These are phyloP conservation scores for Graphiopsis chlorocephala DNA, from an alignment of 2,329 filamentous ascomycete genomes.

Conservation along the genomic window DNA sequence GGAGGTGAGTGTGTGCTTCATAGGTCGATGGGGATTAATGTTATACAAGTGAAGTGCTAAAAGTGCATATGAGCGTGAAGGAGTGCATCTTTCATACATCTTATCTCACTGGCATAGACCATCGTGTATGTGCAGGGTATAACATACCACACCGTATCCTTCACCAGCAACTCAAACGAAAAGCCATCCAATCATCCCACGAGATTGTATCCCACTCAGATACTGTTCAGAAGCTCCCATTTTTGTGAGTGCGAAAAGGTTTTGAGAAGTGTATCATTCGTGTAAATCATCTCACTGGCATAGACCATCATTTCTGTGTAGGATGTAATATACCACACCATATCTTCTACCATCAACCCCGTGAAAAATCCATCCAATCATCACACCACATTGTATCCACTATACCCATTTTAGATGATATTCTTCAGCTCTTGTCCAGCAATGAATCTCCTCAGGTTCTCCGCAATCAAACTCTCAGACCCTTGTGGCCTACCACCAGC, in stretches of 20 bases:
- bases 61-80: background rate
- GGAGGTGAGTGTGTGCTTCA: too few relatives aligned
- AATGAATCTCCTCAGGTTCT: slow-evolving; percentile 59
- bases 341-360: background rate
- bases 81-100: background rate
- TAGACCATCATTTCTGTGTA: background rate
- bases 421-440: slow-evolving; percentile 61
- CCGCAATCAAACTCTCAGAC: slow-evolving; percentile 57
- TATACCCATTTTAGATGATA: slow-evolving; percentile 35
- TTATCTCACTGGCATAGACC: background rate
- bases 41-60: background rate
- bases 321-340: background rate
- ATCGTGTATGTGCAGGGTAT: slow-evolving; percentile 1
- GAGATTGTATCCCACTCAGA: background rate
- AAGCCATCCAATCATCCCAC: background rate
- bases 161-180: background rate
- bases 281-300: background rate
- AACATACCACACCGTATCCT: background rate
- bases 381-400: background rate
- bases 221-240: too few relatives aligned
- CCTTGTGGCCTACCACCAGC: slow-evolving; percentile 62
- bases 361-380: background rate
- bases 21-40: too few relatives aligned
- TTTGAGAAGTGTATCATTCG: background rate
- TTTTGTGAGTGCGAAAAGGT: too few relatives aligned